Evolutionary conservation across 1,139 yeast species (phyloP), one percentile per base, ranked within the genome.

Genomic region (Blastobotrys elegans): DNA sequence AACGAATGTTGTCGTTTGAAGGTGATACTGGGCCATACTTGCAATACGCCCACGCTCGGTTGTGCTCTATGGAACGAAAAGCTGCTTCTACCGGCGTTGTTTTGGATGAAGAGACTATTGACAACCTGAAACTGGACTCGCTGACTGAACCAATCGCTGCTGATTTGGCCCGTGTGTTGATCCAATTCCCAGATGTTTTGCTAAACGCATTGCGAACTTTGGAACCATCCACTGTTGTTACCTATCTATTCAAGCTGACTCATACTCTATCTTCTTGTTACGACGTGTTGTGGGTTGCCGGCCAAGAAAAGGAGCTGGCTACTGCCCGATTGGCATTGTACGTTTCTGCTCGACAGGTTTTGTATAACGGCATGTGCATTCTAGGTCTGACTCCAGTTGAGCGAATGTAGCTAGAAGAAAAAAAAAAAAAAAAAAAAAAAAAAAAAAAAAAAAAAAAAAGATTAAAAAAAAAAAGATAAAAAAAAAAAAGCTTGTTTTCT

Each of bases 1-100:
- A 86, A 62, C 86, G 99, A 75, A 92, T 92, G 97, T 77, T 87
- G 44, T 88, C 97, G 5, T 90, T 94, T 59, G 99, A 92, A 75
- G 99, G 99, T 70, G 99, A 92, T 70, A 92, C 99, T 52, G 99
- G 99, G 65, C 98, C 99, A 53, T 92, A 94, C 73, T 78, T 92
- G 68, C 98, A 92, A 72, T 92, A 92, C 65, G 98, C 99, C 43
- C 99, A 92, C 71, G 89, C 98, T 37, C 87, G 99, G 71, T 80
- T 92, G 66, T 80, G 94, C 71, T 90, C 97, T 2, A 90, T 92
- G 62, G 92, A 88, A 71, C 85, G 98, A 74, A 89, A 87, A 59
- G 54, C 56, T 38, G 70, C 67, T 46, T 68, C 70, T 44, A 48
- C 51, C 42, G 26, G 6, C 14, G 21, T 37, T 26, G 38, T 32